Evolutionary conservation across 1,139 yeast genomes (phyloP).

Genomic region (Magnusiomyces paraingens): DNA sequence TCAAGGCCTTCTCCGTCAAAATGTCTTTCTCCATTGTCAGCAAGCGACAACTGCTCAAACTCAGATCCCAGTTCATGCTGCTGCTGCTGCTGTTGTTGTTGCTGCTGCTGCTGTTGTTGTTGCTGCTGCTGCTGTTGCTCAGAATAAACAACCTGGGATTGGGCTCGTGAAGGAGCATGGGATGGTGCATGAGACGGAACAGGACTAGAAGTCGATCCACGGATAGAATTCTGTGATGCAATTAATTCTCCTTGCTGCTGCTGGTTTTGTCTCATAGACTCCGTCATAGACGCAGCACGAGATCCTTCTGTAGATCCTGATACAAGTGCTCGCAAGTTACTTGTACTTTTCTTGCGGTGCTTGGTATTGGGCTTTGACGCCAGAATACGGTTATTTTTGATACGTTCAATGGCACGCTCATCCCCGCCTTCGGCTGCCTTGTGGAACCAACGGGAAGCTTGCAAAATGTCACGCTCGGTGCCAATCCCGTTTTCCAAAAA

Average conservation of each 20-base stretch:
- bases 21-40: no score
- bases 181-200: no score
- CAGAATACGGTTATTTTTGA: slow-evolving; percentile 22
- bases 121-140: neutral
- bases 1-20: no score
- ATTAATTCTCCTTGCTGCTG: no score
- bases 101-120: neutral
- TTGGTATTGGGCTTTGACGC: slow-evolving; percentile 15
- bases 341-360: slow-evolving; percentile 12
- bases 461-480: slow-evolving; percentile 50
- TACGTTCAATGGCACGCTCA: slow-evolving; percentile 47
- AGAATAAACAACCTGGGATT: neutral
- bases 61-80: no score
- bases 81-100: neutral
- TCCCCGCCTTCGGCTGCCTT: slow-evolving; percentile 72
- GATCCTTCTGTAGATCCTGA: no score
- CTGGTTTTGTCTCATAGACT: no score
- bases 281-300: no score
- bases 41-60: no score
- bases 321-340: neutral
- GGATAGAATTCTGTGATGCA: no score
- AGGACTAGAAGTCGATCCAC: no score
- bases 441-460: slow-evolving; percentile 69
- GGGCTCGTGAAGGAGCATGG: no score
- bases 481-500: slow-evolving; percentile 88